phyloP scores from a whole-genome alignment of 495 filamentous ascomycete genomes.

The Hapsidospora chrysogenum region DNA sequence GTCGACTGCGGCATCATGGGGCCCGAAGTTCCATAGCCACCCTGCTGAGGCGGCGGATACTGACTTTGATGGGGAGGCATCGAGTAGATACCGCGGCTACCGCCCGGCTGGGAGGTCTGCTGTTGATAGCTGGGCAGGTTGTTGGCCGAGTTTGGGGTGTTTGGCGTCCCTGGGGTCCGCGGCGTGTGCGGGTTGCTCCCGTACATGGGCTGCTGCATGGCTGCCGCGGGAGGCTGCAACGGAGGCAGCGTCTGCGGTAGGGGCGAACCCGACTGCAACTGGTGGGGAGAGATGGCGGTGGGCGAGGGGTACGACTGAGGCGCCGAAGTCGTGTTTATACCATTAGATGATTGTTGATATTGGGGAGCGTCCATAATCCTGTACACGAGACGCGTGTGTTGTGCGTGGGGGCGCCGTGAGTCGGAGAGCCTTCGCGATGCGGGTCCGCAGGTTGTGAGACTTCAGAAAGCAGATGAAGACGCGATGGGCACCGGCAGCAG shows the following conservation, averaged over 20 bases:
- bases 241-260: conserved; percentile 57
- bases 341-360: conserved; percentile 13
- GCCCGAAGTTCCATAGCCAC: conserved; percentile 39
- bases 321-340: conserved; percentile 13
- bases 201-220: conserved; percentile 40
- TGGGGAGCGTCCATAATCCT: conserved; percentile 9
- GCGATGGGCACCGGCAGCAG: no score
- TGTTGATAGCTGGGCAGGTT: conserved; percentile 44
- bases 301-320: conserved; percentile 22
- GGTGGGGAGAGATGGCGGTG: conserved; percentile 40
- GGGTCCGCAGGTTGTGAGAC: no score
- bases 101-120: conserved; percentile 13
- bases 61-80: conserved; percentile 2
- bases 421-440: not conserved
- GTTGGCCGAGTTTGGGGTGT: conserved; percentile 42
- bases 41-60: conserved; percentile 37
- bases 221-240: conserved; percentile 44
- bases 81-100: conserved; percentile 25
- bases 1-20: conserved; percentile 50
- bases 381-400: conserved; percentile 2
- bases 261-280: conserved; percentile 38
- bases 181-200: conserved; percentile 47
- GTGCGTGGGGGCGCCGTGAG: not conserved
- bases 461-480: no score
- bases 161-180: conserved; percentile 42